Percentiles rank a stretch among this genome's conserved stretches.
Conservation (phyloP, 2,329 filamentous ascomycete genomes). For the Venturia aucupariae region DNA sequence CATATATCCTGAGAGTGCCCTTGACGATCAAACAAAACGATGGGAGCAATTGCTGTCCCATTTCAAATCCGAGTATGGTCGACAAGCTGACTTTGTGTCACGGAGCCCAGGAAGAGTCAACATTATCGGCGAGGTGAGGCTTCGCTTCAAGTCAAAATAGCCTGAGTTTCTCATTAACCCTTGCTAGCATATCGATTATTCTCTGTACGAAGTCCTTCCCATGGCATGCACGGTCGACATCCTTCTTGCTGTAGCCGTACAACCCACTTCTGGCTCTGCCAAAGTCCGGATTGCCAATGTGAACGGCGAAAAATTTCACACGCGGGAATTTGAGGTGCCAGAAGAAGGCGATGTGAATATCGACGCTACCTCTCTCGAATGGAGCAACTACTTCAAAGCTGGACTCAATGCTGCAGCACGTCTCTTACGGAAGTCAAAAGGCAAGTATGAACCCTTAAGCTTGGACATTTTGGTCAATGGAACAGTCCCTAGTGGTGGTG, state of each 20-base stretch:
- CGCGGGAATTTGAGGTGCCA: conserved; percentile 65
- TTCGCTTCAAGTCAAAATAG: neutral
- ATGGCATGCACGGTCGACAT: conserved; percentile 93
- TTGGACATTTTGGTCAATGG: conserved; percentile 90
- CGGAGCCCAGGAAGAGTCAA: conserved; percentile 17
- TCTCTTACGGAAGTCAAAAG: conserved; percentile 56
- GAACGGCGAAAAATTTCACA: conserved; percentile 63
- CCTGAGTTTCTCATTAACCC: neutral
- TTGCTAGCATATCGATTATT: conserved; percentile 83
- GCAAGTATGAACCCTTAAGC: conserved; percentile 57
- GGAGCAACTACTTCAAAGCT: conserved; percentile 98
- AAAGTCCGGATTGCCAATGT: conserved; percentile 73
- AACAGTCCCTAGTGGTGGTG: conserved; percentile 83
- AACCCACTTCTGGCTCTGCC: conserved; percentile 46
- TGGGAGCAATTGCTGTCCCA: conserved; percentile 14
- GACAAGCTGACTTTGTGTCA: conserved; percentile 16
- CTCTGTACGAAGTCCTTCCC: conserved; percentile 86
- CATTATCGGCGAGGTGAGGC: conserved; percentile 15
- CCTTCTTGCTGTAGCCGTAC: conserved; percentile 66
- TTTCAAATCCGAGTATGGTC: conserved; percentile 14
- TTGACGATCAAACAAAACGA: conserved; percentile 12
- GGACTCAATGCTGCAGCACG: conserved; percentile 75
- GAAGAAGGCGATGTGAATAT: conserved; percentile 51
- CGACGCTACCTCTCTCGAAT: conserved; percentile 77
- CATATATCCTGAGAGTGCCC: conserved; percentile 16